phyloP scores from a whole-genome alignment of 2,329 filamentous ascomycete species.

The Pseudogymnoascus sp. region DNA sequence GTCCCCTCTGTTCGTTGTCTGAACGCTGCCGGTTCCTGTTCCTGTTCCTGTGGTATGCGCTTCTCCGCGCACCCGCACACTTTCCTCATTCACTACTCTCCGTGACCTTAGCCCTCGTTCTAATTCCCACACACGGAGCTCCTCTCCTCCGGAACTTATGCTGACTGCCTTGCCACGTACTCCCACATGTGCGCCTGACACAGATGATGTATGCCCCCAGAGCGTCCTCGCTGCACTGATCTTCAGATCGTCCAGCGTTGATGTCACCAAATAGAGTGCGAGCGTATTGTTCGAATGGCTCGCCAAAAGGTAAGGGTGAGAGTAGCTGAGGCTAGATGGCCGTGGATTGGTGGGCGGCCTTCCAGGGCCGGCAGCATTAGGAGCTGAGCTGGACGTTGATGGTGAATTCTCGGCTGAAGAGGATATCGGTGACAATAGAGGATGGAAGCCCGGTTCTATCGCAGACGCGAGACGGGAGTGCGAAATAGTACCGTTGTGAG shows the following conservation, averaged over 20 bases:
- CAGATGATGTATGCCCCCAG: constrained; percentile 66
- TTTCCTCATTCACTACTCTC: constrained; percentile 39
- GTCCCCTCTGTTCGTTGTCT: constrained; percentile 36
- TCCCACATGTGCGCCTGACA: constrained; percentile 61
- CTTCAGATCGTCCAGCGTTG: constrained; percentile 46
- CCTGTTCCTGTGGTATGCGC: constrained; percentile 17
- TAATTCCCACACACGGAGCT: constrained; percentile 61
- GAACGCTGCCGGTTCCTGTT: neutral
- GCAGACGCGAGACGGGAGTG: constrained; percentile 44
- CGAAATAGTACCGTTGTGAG: constrained; percentile 28
- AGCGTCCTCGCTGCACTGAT: constrained; percentile 55
- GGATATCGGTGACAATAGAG: constrained; percentile 24
- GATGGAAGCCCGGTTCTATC: constrained; percentile 40
- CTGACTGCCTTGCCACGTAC: constrained; percentile 63
- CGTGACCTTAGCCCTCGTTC: constrained; percentile 47
- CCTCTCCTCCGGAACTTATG: constrained; percentile 44
- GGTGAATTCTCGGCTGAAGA: constrained; percentile 1
- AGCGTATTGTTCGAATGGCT: constrained; percentile 66
- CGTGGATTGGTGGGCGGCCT: constrained; percentile 20
- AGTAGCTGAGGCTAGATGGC: constrained; percentile 34
- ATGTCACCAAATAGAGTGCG: constrained; percentile 61
- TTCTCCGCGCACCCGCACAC: constrained; percentile 45
- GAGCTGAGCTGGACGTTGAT: constrained; percentile 12
- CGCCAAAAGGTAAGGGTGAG: constrained; percentile 62
- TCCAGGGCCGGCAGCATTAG: constrained; percentile 35